Evolutionary conservation across 768 basidiomycete species (phyloP), one percentile per base, ranked within the genome.

Genomic region (Suillus weaverae): DNA sequence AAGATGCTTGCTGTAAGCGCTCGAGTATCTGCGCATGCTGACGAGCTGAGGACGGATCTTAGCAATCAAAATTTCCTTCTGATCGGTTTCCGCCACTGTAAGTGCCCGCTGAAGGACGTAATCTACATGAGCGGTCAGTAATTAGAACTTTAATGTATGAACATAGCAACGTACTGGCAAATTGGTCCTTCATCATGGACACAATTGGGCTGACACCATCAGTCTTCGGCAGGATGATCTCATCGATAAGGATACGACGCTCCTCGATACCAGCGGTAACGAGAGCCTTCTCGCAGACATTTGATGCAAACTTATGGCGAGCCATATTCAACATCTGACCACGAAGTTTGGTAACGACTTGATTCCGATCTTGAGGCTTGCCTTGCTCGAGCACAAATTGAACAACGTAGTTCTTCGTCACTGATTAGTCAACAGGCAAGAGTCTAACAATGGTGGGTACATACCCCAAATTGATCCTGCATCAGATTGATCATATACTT

Each of bases 201-300:
- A 92, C 84, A 33, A 93, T 76, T 20, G 50, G 84, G 84, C 84
- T 89, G 59, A 86, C 79, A 5, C 90, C 90, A 67, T 93, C 89
- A 35, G 82, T 79, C 66, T 84, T 84, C 14, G 84, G 78, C 3
- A 79, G 75, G 79, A 97, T 85, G 63, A 98, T 86, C 76, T 97
- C 96, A 33, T 93, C 88, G 64, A 98, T 86, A 50, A 98, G 79
- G 41, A 77, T 74, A 10, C 84, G 84, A 53, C 94, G 89, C 66
- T 84, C 88, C 11, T 89, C 88, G 0, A 81, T 39, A 62, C 86
- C 84, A 1, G 91, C 86, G 39, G 83, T 86, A 35, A 88, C 75
- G 41, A 97, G 83, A 6, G 94, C 94, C 76, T 94, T 95, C 78
- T 97, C 96, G 75, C 91, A 92, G 22, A 98, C 97, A 71, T 99